phyloP scores from a whole-genome alignment of 768 basidiomycete species.

The Boletus barrowsii region DNA sequence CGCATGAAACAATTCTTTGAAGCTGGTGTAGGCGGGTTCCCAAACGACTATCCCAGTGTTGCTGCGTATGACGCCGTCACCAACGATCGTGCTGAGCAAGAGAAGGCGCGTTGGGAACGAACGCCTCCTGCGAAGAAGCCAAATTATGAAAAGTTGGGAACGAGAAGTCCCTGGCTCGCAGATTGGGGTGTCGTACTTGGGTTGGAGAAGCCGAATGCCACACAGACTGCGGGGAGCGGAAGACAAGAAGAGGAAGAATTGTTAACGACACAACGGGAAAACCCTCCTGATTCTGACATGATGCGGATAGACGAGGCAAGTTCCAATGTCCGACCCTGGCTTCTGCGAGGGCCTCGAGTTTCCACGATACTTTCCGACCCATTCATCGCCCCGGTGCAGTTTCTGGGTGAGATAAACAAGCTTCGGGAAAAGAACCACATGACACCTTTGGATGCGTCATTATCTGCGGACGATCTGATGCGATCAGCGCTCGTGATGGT shows the following conservation, averaged over 20 bases:
- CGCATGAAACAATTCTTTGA: slow-evolving; percentile 80
- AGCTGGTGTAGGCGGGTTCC: slow-evolving; percentile 71
- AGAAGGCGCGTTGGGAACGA: slow-evolving; percentile 63
- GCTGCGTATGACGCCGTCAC: slow-evolving; percentile 52
- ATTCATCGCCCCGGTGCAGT: slow-evolving; percentile 40
- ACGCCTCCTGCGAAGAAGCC: slow-evolving; percentile 87
- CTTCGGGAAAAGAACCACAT: slow-evolving; percentile 56
- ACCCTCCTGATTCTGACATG: slow-evolving; percentile 7
- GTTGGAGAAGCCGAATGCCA: slow-evolving; percentile 25
- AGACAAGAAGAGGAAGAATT: slow-evolving; percentile 35
- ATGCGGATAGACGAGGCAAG: slow-evolving; percentile 7
- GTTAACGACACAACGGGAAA: slow-evolving; percentile 59
- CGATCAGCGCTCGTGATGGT: slow-evolving; percentile 68
- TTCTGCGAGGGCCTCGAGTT: slow-evolving; percentile 59
- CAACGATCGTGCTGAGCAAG: slow-evolving; percentile 46
- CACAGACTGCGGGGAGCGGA: not conserved
- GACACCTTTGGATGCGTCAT: slow-evolving; percentile 31
- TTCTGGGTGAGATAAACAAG: slow-evolving; percentile 56
- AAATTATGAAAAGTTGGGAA: slow-evolving; percentile 64
- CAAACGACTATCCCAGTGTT: slow-evolving; percentile 72
- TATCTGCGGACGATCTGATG: slow-evolving; percentile 46
- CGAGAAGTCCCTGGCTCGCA: slow-evolving; percentile 67
- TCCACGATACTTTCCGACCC: slow-evolving; percentile 43
- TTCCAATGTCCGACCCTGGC: slow-evolving; percentile 50
- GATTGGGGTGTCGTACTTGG: slow-evolving; percentile 78